Conservation (phyloP, 257 asterid species). For the Mitragyna speciosa region DNA sequence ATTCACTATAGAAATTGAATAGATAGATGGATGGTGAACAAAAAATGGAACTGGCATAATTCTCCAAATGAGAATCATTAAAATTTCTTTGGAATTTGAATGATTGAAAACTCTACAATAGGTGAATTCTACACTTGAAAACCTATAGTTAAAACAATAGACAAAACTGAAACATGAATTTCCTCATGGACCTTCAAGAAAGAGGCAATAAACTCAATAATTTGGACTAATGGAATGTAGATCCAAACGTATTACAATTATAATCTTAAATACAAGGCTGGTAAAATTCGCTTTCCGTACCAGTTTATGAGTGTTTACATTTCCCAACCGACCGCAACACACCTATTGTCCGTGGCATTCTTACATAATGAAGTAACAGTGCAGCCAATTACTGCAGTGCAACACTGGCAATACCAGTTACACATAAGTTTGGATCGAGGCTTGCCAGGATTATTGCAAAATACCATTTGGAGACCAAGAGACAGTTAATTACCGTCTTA, state of each 20-base stretch:
- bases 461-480: neutral
- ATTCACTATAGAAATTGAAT: neutral
- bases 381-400: conserved; percentile 3
- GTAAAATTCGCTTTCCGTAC: conserved; percentile 19
- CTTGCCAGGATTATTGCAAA: neutral
- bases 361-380: conserved; percentile 8
- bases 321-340: conserved; percentile 8
- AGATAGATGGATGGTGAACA: neutral
- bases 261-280: conserved; percentile 21
- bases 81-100: neutral
- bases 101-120: conserved; percentile 5
- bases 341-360: neutral
- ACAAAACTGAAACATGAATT: conserved; percentile 17
- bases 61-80: neutral
- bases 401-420: neutral
- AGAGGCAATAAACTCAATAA: conserved; percentile 1
- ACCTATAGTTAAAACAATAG: neutral
- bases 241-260: conserved; percentile 16
- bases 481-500: neutral
- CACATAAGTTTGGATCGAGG: conserved; percentile 10
- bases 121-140: neutral
- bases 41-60: neutral
- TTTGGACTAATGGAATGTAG: conserved; percentile 13
- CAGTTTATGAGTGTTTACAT: conserved; percentile 23
- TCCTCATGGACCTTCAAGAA: neutral